Percentiles rank a stretch among this genome's conserved stretches.
Evolutionary conservation across 2,329 filamentous ascomycete genomes (phyloP).

Genomic region (Talaromyces sp.): DNA sequence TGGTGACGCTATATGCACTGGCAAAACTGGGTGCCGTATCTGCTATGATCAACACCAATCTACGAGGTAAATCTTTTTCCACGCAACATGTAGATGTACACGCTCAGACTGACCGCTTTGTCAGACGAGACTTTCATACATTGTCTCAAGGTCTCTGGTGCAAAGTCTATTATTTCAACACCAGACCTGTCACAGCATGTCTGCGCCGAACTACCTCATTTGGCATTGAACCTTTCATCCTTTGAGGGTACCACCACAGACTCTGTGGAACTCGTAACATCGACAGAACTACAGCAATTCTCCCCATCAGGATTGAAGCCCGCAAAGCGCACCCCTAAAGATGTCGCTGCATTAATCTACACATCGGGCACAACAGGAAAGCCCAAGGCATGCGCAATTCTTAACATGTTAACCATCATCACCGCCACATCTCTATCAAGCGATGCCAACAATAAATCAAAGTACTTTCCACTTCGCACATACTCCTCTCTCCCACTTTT

Average conservation of each 20-base stretch:
- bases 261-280: conserved; percentile 29
- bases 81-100: neutral
- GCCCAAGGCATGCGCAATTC: conserved; percentile 50
- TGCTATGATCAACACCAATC: conserved; percentile 51
- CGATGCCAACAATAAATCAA: conserved; percentile 42
- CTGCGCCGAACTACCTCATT: conserved; percentile 37
- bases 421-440: conserved; percentile 40
- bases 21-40: conserved; percentile 50
- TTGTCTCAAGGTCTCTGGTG: conserved; percentile 47
- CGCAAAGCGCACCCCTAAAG: conserved; percentile 38
- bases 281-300: conserved; percentile 29
- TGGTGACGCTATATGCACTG: conserved; percentile 48
- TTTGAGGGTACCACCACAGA: conserved; percentile 34
- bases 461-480: conserved; percentile 50
- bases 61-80: conserved; percentile 42
- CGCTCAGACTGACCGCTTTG: neutral
- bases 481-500: conserved; percentile 54
- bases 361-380: conserved; percentile 54
- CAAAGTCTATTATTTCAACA: conserved; percentile 48
- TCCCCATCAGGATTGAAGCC: conserved; percentile 25
- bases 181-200: conserved; percentile 46
- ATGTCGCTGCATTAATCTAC: conserved; percentile 48
- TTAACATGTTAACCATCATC: conserved; percentile 41
- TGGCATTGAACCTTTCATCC: conserved; percentile 42
- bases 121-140: conserved; percentile 50